Percentiles rank a stretch among this genome's conserved stretches.
phyloP scores from a whole-genome alignment of 352 stramenopile genomes.

The Phytopythium ostracodes region DNA sequence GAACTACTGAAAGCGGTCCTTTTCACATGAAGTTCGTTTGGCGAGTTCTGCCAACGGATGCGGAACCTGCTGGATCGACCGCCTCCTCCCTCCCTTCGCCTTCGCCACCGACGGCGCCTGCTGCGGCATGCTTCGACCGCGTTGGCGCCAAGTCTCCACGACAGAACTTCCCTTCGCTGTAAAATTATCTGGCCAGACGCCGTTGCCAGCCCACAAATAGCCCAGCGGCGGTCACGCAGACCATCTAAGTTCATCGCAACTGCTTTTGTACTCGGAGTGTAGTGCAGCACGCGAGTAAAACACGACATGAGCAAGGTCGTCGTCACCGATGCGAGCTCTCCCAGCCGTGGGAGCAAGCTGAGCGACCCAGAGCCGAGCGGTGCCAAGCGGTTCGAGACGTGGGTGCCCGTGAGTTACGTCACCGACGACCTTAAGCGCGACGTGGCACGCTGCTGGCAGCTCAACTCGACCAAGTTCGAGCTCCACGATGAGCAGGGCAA shows the following conservation, averaged over 20 bases:
- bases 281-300: no score
- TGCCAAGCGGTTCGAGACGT: slow-evolving; percentile 26
- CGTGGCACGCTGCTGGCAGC: slow-evolving; percentile 38
- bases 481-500: slow-evolving; percentile 25
- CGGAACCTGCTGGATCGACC: not conserved
- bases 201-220: not conserved
- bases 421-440: slow-evolving; percentile 41
- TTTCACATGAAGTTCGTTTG: not conserved
- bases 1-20: no score
- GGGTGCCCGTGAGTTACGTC: slow-evolving; percentile 48
- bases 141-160: not conserved
- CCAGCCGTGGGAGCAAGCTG: not conserved
- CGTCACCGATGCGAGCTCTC: slow-evolving; percentile 12
- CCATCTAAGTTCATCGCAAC: no score
- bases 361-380: not conserved
- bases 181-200: not conserved
- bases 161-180: not conserved
- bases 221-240: not conserved
- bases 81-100: not conserved
- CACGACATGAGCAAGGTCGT: slow-evolving; percentile 34
- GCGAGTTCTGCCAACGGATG: not conserved
- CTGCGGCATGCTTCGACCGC: no score
- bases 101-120: not conserved
- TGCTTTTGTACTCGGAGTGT: not conserved
- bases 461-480: slow-evolving; percentile 39